Conservation (phyloP, 257 asterid genomes). For the Plectranthus barbatus region DNA sequence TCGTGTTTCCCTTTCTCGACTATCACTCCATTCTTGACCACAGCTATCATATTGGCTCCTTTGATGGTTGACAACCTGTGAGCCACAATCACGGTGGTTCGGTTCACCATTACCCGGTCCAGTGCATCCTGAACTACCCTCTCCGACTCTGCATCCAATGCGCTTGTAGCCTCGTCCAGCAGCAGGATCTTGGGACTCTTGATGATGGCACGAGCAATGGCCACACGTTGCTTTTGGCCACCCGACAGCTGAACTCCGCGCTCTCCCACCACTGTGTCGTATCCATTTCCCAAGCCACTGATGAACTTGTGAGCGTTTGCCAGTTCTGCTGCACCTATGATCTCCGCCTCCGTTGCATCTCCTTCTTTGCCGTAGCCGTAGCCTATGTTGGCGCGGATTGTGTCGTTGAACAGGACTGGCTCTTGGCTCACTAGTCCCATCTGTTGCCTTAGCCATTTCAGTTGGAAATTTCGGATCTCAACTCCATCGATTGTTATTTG, state of each 20-base stretch:
- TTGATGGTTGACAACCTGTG: conserved; percentile 77
- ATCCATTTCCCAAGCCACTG: conserved; percentile 68
- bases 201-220: conserved; percentile 77
- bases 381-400: too few relatives aligned
- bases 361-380: too few relatives aligned
- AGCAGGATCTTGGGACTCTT: conserved; percentile 68
- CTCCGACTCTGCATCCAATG: too few relatives aligned
- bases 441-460: conserved; percentile 82
- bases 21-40: conserved; percentile 66
- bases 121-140: conserved; percentile 76
- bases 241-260: too few relatives aligned
- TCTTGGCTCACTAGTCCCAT: conserved; percentile 98
- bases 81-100: conserved; percentile 78
- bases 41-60: conserved; percentile 73
- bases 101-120: conserved; percentile 57
- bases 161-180: too few relatives aligned
- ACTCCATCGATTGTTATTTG: conserved; percentile 60
- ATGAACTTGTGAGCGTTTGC: conserved; percentile 91
- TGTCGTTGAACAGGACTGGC: too few relatives aligned
- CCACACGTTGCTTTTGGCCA: too few relatives aligned
- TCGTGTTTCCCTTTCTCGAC: conserved; percentile 84
- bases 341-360: too few relatives aligned
- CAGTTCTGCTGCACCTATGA: conserved; percentile 68
- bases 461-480: conserved; percentile 60
- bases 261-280: conserved; percentile 75